Evolutionary conservation across 2,329 filamentous ascomycete genomes (phyloP).

Genomic region (Pezicula radicicola): DNA sequence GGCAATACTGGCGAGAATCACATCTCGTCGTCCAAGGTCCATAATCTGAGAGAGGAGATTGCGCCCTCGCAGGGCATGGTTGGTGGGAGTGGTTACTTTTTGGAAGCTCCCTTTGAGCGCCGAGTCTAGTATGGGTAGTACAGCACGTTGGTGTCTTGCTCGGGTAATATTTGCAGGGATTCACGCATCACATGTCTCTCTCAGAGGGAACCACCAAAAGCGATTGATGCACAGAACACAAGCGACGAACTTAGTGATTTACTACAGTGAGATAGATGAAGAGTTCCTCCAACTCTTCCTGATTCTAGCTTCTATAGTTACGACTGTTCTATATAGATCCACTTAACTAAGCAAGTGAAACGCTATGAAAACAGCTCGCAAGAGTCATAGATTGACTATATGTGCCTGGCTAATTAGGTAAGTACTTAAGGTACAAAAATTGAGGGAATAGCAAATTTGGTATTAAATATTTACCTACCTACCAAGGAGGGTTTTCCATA

Average conservation of each 20-base stretch:
- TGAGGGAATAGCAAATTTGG: neutral
- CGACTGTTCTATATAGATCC: no score
- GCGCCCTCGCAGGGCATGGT: conserved; percentile 26
- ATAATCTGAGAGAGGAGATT: conserved; percentile 38
- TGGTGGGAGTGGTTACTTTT: conserved; percentile 9
- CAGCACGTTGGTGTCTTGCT: neutral
- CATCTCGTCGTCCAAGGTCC: conserved; percentile 73
- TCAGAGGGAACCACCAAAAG: neutral
- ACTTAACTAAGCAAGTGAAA: no score
- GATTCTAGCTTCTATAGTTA: no score
- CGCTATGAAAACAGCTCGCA: no score
- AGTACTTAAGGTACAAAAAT: no score
- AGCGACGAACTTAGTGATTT: no score
- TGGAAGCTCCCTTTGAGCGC: conserved; percentile 4
- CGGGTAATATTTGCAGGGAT: conserved; percentile 13
- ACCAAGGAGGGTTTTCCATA: conserved; percentile 58
- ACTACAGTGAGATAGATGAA: no score
- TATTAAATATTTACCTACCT: conserved; percentile 8
- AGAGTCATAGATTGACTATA: no score
- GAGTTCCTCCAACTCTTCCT: no score
- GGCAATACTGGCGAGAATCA: conserved; percentile 63
- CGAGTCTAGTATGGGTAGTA: neutral
- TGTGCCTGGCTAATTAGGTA: no score
- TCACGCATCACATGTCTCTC: neutral
- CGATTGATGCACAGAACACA: no score